Conservation (phyloP, 2,329 filamentous ascomycete species). For the Aspergillus phoenicis region DNA sequence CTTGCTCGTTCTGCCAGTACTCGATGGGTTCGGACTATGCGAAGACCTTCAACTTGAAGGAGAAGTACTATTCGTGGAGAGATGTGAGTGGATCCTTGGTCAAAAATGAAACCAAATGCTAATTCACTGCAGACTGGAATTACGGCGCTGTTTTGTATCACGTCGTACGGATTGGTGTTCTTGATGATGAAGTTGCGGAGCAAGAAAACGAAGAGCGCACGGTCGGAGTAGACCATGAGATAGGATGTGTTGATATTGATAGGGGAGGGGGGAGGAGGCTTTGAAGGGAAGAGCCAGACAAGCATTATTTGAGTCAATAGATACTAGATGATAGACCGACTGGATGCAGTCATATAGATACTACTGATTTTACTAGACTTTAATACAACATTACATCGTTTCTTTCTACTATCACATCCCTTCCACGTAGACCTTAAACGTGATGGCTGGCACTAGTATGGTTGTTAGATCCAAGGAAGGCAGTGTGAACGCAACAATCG, state of each 20-base stretch:
- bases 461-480: too few relatives aligned
- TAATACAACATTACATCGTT: too few relatives aligned
- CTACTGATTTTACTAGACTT: too few relatives aligned
- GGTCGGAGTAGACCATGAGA: constrained; percentile 27
- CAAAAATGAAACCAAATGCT: not conserved
- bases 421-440: too few relatives aligned
- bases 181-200: constrained; percentile 54
- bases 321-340: too few relatives aligned
- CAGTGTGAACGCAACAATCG: too few relatives aligned
- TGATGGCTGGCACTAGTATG: too few relatives aligned
- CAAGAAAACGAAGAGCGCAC: constrained; percentile 51
- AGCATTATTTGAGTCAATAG: too few relatives aligned
- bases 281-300: not conserved
- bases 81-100: constrained; percentile 29
- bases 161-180: constrained; percentile 49
- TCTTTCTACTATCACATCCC: too few relatives aligned
- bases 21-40: constrained; percentile 37
- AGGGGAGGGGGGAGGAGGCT: too few relatives aligned
- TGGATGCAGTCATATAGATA: too few relatives aligned
- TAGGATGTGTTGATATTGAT: too few relatives aligned
- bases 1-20: constrained; percentile 38
- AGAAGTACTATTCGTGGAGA: constrained; percentile 42
- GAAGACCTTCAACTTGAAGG: constrained; percentile 35
- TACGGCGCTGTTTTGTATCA: constrained; percentile 48
- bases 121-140: constrained; percentile 39